Evolutionary conservation across 2,329 filamentous ascomycete species (phyloP).

Genomic region (Colletotrichum gigasporum): DNA sequence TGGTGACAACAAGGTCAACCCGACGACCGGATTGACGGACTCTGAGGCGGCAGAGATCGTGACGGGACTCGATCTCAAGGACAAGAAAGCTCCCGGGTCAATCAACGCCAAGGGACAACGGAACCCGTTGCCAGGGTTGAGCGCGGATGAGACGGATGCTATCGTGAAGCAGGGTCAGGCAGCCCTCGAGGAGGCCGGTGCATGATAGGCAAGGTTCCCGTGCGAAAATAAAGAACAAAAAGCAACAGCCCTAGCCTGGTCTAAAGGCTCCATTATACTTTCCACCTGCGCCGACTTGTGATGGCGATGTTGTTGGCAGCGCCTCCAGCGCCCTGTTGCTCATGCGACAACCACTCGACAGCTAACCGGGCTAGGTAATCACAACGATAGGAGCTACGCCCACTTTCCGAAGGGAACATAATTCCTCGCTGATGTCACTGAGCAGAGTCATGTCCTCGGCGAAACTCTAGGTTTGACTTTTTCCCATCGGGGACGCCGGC

Average conservation of each 20-base stretch:
- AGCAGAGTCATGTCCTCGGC: conserved; percentile 5
- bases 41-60: conserved; percentile 27
- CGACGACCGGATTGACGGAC: conserved; percentile 23
- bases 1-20: conserved; percentile 23
- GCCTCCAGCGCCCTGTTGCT: too few species aligned
- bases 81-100: conserved; percentile 23
- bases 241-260: neutral
- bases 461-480: neutral
- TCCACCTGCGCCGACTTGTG: too few species aligned
- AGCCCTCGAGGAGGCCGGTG: conserved; percentile 27
- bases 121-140: conserved; percentile 22
- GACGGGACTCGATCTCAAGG: conserved; percentile 13
- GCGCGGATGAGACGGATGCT: conserved; percentile 22
- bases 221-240: neutral
- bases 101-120: conserved; percentile 22
- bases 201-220: neutral
- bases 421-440: neutral
- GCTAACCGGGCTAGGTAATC: too few species aligned
- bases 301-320: too few species aligned
- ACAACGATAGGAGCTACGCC: too few species aligned
- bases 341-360: too few species aligned
- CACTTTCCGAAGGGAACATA: too few species aligned
- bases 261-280: too few species aligned
- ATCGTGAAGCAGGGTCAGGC: conserved; percentile 28
- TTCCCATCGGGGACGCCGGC: neutral